A percentile compares a stretch with the other conserved stretches of the same genome.
These are phyloP conservation scores for Cladosporium phlei DNA, from an alignment of 2,329 filamentous ascomycete genomes.

Conservation along the genomic window DNA sequence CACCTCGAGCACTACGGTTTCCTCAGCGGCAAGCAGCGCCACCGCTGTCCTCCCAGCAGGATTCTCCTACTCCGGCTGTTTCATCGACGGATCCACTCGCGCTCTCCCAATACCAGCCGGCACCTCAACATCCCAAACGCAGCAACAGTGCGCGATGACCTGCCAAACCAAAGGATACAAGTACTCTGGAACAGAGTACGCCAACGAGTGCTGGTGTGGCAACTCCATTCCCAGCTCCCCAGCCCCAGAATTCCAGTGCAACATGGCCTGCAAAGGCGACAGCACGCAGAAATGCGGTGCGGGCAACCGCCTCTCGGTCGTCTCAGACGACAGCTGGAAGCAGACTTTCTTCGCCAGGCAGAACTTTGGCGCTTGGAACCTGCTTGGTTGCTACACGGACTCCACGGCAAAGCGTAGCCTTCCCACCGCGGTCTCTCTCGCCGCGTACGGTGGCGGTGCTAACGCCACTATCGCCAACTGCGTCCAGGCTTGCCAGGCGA, in stretches of 20 bases:
- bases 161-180: conserved; percentile 25
- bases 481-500: conserved; percentile 23
- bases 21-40: conserved; percentile 4
- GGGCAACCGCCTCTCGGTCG: conserved; percentile 22
- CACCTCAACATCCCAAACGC: conserved; percentile 20
- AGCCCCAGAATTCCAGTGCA: conserved; percentile 18
- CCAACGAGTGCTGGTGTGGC: conserved; percentile 30
- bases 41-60: conserved; percentile 16
- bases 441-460: conserved; percentile 19
- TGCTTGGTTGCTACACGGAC: conserved; percentile 27
- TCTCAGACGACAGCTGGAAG: conserved; percentile 22
- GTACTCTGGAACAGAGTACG: conserved; percentile 34
- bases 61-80: conserved; percentile 27
- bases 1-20: background rate
- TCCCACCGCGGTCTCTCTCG: conserved; percentile 16
- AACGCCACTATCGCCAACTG: conserved; percentile 27
- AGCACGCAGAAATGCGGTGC: conserved; percentile 28
- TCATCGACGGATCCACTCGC: conserved; percentile 23
- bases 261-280: conserved; percentile 27
- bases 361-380: conserved; percentile 22
- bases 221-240: conserved; percentile 16
- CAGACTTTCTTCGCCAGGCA: conserved; percentile 23
- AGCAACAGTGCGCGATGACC: conserved; percentile 22
- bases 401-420: conserved; percentile 18
- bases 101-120: conserved; percentile 20